phyloP scores from a whole-genome alignment of 108 stramenopile species.

The Pseudonitzschia multiseries region DNA sequence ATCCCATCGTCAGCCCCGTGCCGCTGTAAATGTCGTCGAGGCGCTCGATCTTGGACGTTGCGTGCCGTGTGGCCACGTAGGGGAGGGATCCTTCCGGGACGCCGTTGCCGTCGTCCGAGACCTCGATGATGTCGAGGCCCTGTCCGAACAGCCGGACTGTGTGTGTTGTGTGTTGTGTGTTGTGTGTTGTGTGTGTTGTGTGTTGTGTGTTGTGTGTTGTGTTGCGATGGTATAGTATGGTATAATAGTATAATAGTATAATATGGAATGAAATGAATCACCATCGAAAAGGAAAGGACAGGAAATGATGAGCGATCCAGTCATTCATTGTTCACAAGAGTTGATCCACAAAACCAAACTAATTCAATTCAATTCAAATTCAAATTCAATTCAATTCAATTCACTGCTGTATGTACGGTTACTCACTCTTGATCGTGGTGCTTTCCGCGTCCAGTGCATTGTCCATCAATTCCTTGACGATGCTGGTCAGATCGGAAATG shows the following conservation, averaged over 20 bases:
- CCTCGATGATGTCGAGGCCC: constrained; percentile 81
- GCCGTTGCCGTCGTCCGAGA: constrained; percentile 84
- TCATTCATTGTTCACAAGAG: no score
- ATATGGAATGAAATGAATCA: constrained; percentile 9
- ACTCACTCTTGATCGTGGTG: constrained; percentile 69
- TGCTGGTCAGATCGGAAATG: constrained; percentile 71
- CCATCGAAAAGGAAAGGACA: no score
- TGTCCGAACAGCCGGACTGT: constrained; percentile 75
- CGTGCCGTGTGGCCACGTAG: constrained; percentile 72
- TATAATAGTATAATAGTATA: no score
- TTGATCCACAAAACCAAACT: background rate
- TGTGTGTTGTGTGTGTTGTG: no score
- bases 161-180: no score
- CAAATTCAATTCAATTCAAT: no score
- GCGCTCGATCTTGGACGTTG: constrained; percentile 76
- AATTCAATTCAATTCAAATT: no score
- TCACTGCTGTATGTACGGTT: no score
- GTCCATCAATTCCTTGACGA: constrained; percentile 92
- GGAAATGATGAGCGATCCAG: no score
- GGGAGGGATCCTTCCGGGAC: constrained; percentile 60
- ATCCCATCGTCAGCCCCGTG: constrained; percentile 43
- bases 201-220: no score
- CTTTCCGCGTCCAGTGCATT: constrained; percentile 87
- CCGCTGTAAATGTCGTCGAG: constrained; percentile 77
- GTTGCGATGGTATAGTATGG: no score